phyloP scores from a whole-genome alignment of 768 basidiomycete genomes.

The Tubosaeta sp. region DNA sequence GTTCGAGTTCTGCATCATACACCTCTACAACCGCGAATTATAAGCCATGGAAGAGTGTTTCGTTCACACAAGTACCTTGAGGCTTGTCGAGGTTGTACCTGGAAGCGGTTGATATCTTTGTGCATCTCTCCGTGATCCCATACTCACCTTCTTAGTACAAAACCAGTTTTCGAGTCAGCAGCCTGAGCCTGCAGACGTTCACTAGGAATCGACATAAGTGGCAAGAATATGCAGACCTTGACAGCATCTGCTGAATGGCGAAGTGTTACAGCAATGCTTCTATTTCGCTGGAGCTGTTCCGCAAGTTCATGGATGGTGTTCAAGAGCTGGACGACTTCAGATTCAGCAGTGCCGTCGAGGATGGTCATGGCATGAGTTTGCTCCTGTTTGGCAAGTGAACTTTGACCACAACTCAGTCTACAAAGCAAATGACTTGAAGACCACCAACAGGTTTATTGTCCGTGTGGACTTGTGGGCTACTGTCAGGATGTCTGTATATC shows the following conservation, averaged over 20 bases:
- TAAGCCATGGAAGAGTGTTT: neutral
- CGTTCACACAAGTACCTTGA: conserved; percentile 49
- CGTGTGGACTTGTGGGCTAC: conserved; percentile 11
- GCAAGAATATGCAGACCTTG: conserved; percentile 55
- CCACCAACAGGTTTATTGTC: conserved; percentile 12
- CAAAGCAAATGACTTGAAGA: conserved; percentile 1
- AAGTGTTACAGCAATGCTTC: conserved; percentile 63
- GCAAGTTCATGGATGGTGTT: conserved; percentile 71
- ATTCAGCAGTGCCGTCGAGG: conserved; percentile 48
- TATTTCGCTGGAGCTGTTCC: conserved; percentile 79
- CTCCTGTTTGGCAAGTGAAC: conserved; percentile 6
- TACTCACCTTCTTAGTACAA: conserved; percentile 75
- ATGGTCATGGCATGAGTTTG: conserved; percentile 43
- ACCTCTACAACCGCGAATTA: conserved; percentile 54
- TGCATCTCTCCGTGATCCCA: neutral
- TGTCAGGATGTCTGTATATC: neutral
- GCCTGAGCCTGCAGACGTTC: conserved; percentile 63
- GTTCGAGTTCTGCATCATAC: conserved; percentile 86
- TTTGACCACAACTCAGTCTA: neutral
- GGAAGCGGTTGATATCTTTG: neutral
- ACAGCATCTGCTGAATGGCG: conserved; percentile 71
- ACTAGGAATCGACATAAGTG: neutral
- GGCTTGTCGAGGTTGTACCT: conserved; percentile 87
- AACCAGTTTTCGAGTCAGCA: conserved; percentile 85
- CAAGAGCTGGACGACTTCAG: conserved; percentile 62